These are phyloP conservation scores for Athelia sp. DNA, from an alignment of 1,284 basidiomycete genomes.

Conservation along the genomic window DNA sequence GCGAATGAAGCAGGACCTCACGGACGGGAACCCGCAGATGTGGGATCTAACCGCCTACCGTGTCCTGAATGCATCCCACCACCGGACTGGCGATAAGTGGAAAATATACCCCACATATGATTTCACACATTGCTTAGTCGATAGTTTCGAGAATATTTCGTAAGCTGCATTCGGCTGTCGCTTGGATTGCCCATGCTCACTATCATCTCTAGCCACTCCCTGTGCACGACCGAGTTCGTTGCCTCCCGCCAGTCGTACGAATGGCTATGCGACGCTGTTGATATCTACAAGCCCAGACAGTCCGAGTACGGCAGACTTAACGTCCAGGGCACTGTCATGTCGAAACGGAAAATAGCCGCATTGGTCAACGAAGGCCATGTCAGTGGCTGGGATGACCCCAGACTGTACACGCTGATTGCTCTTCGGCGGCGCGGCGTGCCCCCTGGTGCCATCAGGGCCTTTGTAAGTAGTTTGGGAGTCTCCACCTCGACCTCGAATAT, in stretches of 20 bases:
- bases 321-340: slow-evolving; percentile 94
- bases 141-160: slow-evolving; percentile 99
- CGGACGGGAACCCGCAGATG: slow-evolving; percentile 97
- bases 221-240: slow-evolving; percentile 98
- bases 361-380: slow-evolving; percentile 87
- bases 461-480: slow-evolving; percentile 91
- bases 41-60: slow-evolving; percentile 99
- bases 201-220: slow-evolving; percentile 70
- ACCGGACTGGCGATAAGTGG: slow-evolving; percentile 93
- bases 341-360: slow-evolving; percentile 92
- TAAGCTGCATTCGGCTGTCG: slow-evolving; percentile 36
- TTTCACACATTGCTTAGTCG: slow-evolving; percentile 97
- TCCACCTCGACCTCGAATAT: slow-evolving; percentile 86
- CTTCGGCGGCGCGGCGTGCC: slow-evolving; percentile 93
- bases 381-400: slow-evolving; percentile 95
- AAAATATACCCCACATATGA: slow-evolving; percentile 97
- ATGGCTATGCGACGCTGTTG: slow-evolving; percentile 96
- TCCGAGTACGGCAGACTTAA: slow-evolving; percentile 95
- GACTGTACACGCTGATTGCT: slow-evolving; percentile 97
- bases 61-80: slow-evolving; percentile 87
- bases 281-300: slow-evolving; percentile 98
- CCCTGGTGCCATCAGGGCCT: slow-evolving; percentile 90
- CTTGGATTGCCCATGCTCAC: background rate
- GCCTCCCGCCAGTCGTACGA: slow-evolving; percentile 97
- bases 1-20: slow-evolving; percentile 97